These are phyloP conservation scores for Hygrocybe punicea DNA, from an alignment of 768 basidiomycete genomes.

Conservation along the genomic window DNA sequence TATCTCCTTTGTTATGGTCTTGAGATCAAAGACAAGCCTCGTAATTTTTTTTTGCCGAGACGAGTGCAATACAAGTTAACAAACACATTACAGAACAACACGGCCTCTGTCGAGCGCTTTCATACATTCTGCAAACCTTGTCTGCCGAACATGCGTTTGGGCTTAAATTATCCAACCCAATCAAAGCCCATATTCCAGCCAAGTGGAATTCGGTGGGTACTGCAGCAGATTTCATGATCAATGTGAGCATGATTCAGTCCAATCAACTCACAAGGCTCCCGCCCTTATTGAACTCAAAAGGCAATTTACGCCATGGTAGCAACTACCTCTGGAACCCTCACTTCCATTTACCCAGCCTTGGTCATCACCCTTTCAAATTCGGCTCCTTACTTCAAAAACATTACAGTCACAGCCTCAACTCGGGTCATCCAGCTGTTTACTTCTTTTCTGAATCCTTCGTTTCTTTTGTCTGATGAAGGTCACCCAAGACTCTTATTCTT, in stretches of 20 bases:
- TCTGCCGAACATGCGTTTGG: conserved; percentile 84
- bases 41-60: conserved; percentile 44
- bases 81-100: conserved; percentile 65
- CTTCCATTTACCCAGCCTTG: conserved; percentile 86
- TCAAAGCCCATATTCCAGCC: conserved; percentile 63
- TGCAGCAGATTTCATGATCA: conserved; percentile 83
- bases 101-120: conserved; percentile 82
- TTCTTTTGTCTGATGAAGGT: conserved; percentile 90
- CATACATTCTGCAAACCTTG: conserved; percentile 88
- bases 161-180: conserved; percentile 56
- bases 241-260: conserved; percentile 46
- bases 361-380: conserved; percentile 87
- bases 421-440: conserved; percentile 85
- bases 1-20: conserved; percentile 78
- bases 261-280: not conserved
- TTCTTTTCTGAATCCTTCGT: conserved; percentile 86
- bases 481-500: conserved; percentile 92
- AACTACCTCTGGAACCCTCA: conserved; percentile 77
- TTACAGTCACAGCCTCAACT: conserved; percentile 78
- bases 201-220: conserved; percentile 76
- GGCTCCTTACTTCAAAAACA: conserved; percentile 79
- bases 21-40: conserved; percentile 91
- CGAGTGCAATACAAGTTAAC: conserved; percentile 6
- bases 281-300: conserved; percentile 37
- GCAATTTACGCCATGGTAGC: conserved; percentile 88